These are phyloP conservation scores for Chytriomyces hyalinus DNA, from an alignment of 192 early-diverging fungal genomes.

Conservation along the genomic window DNA sequence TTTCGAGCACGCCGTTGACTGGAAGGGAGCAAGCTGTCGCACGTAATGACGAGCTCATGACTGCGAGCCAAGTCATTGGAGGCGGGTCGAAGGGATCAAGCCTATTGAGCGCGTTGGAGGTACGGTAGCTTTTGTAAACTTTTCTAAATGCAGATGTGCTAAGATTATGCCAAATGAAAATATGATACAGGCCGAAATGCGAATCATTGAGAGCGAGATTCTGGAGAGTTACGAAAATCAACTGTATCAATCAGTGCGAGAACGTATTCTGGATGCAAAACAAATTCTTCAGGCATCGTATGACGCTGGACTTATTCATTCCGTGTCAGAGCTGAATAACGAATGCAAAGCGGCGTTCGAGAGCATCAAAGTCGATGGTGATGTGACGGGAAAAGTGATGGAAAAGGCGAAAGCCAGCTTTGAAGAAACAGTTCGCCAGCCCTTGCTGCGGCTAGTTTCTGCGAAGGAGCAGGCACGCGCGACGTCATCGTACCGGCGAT, in stretches of 20 bases:
- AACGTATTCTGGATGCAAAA: conserved; percentile 19
- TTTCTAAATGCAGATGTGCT: neutral
- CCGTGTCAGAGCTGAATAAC: conserved; percentile 20
- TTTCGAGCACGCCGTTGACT: conserved; percentile 19
- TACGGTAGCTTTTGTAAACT: neutral
- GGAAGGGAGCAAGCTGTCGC: conserved; percentile 29
- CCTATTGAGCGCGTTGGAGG: conserved; percentile 24
- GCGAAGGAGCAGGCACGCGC: neutral
- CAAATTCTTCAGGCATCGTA: conserved; percentile 7
- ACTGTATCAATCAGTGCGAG: conserved; percentile 19
- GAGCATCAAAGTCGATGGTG: conserved; percentile 19
- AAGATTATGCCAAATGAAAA: neutral
- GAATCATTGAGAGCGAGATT: conserved; percentile 33
- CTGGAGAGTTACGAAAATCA: conserved; percentile 29
- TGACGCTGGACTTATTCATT: conserved; percentile 24
- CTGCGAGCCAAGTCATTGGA: conserved; percentile 5
- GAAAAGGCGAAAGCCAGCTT: conserved; percentile 24
- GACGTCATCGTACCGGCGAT: neutral
- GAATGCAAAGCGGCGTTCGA: conserved; percentile 31
- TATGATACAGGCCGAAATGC: conserved; percentile 30
- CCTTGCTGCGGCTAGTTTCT: conserved; percentile 10
- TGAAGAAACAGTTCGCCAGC: conserved; percentile 22
- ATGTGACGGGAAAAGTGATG: conserved; percentile 21
- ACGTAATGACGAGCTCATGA: conserved; percentile 30
- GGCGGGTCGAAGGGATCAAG: conserved; percentile 1